Evolutionary conservation across 768 basidiomycete genomes (phyloP).

Genomic region (Clavaria fumosa): DNA sequence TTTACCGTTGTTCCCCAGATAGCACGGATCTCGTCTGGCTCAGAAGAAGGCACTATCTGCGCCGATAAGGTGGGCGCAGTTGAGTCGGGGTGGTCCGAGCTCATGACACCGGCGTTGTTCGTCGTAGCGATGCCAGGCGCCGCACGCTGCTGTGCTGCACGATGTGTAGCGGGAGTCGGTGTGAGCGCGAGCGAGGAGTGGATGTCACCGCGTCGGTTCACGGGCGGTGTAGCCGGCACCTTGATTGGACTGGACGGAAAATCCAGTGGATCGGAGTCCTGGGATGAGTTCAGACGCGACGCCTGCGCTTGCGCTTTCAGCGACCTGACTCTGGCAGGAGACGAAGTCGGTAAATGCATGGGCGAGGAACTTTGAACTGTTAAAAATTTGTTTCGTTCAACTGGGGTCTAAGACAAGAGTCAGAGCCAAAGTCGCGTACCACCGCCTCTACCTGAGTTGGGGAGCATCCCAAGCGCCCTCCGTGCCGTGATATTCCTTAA

Average conservation of each 20-base stretch:
- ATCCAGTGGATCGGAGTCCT: conserved; percentile 50
- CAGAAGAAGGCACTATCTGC: conserved; percentile 44
- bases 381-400: conserved; percentile 8
- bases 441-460: conserved; percentile 39
- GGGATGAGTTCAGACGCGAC: conserved; percentile 27
- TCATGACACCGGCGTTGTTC: conserved; percentile 28
- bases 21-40: conserved; percentile 74
- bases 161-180: conserved; percentile 27
- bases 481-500: conserved; percentile 31
- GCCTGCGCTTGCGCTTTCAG: conserved; percentile 22
- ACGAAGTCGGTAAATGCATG: conserved; percentile 48
- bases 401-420: conserved; percentile 2
- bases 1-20: conserved; percentile 98
- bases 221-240: conserved; percentile 37
- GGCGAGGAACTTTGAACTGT: conserved; percentile 46
- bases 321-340: conserved; percentile 34
- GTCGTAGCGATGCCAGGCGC: conserved; percentile 11
- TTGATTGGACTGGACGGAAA: conserved; percentile 37
- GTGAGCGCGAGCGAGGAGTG: conserved; percentile 63
- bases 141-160: conserved; percentile 23
- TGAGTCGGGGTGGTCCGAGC: conserved; percentile 48
- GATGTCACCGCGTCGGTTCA: conserved; percentile 76
- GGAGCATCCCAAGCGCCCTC: conserved; percentile 38
- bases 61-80: conserved; percentile 43
- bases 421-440: conserved; percentile 19